These are phyloP conservation scores for Singerocomus rubriflavus DNA, from an alignment of 1,284 basidiomycete species.

Conservation along the genomic window DNA sequence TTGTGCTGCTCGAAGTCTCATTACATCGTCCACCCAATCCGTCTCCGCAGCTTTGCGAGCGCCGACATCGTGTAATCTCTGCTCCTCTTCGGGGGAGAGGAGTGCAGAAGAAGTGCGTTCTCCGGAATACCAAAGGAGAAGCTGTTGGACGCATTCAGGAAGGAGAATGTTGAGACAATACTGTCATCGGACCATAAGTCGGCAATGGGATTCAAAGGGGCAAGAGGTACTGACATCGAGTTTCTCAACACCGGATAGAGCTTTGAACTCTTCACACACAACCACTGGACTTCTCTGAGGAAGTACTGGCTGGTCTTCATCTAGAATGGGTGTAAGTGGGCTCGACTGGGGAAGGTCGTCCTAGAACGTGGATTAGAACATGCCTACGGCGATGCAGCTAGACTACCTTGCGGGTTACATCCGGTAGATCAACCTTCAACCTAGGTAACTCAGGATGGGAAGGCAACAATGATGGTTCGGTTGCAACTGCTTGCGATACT, in stretches of 20 bases:
- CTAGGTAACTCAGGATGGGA: conserved; percentile 24
- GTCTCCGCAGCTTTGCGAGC: conserved; percentile 45
- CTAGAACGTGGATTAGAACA: conserved; percentile 12
- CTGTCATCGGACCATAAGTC: conserved; percentile 33
- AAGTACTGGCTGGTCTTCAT: conserved; percentile 5
- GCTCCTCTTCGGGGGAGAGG: conserved; percentile 52
- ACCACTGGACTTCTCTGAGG: conserved; percentile 22
- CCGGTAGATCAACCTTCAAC: conserved; percentile 14
- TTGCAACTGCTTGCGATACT: conserved; percentile 32
- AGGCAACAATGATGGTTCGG: conserved; percentile 26
- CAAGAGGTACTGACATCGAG: conserved; percentile 44
- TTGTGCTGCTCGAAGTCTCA: conserved; percentile 44
- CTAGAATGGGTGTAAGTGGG: conserved; percentile 23
- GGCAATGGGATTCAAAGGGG: not conserved
- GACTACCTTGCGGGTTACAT: conserved; percentile 12
- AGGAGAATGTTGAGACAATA: conserved; percentile 69
- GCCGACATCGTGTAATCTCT: conserved; percentile 48
- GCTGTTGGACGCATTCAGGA: conserved; percentile 64
- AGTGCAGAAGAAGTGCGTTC: conserved; percentile 47
- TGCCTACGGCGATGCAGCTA: not conserved
- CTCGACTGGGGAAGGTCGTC: conserved; percentile 20
- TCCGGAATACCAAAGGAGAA: conserved; percentile 65
- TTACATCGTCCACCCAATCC: conserved; percentile 66
- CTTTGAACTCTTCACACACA: conserved; percentile 50
- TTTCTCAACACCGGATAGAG: conserved; percentile 52